Percentiles rank a stretch among this genome's conserved stretches.
Conservation (phyloP, 768 basidiomycete species). For the Boletellus sp. region DNA sequence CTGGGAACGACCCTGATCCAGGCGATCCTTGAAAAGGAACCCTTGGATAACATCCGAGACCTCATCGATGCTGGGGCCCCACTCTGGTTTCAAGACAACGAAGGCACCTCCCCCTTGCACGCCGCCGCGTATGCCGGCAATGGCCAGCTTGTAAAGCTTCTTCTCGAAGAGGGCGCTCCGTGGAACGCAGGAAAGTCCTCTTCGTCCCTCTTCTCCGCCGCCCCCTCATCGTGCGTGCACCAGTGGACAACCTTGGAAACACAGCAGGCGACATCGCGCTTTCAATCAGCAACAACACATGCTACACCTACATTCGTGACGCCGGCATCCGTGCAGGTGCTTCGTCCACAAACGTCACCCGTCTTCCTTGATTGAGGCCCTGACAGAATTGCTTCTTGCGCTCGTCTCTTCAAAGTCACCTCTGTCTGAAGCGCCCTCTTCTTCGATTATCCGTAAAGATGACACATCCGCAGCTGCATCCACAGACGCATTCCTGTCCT, state of each 20-base stretch:
- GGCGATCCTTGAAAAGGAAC: slow-evolving; percentile 49
- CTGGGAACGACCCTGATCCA: slow-evolving; percentile 60
- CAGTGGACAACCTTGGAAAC: slow-evolving; percentile 73
- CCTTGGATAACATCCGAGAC: slow-evolving; percentile 41
- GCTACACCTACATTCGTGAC: slow-evolving; percentile 81
- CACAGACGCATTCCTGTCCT: slow-evolving; percentile 65
- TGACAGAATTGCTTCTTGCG: slow-evolving; percentile 65
- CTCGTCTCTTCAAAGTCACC: slow-evolving; percentile 50
- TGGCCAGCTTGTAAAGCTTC: slow-evolving; percentile 53
- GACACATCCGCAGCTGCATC: slow-evolving; percentile 61
- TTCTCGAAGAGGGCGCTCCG: slow-evolving; percentile 79
- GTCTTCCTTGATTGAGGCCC: slow-evolving; percentile 5
- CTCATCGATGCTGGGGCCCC: slow-evolving; percentile 69
- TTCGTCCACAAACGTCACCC: slow-evolving; percentile 12
- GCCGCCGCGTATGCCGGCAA: slow-evolving; percentile 79
- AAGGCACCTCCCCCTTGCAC: slow-evolving; percentile 82
- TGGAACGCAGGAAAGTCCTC: slow-evolving; percentile 78
- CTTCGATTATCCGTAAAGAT: slow-evolving; percentile 42
- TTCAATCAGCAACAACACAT: slow-evolving; percentile 72
- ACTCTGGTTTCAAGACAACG: slow-evolving; percentile 85
- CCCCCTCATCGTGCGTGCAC: background rate
- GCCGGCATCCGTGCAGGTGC: slow-evolving; percentile 89
- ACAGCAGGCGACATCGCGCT: slow-evolving; percentile 90
- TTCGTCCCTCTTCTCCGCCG: background rate
- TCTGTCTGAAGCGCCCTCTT: slow-evolving; percentile 21